phyloP scores from a whole-genome alignment of 441 rosid genomes.

The Adansonia grandidieri region DNA sequence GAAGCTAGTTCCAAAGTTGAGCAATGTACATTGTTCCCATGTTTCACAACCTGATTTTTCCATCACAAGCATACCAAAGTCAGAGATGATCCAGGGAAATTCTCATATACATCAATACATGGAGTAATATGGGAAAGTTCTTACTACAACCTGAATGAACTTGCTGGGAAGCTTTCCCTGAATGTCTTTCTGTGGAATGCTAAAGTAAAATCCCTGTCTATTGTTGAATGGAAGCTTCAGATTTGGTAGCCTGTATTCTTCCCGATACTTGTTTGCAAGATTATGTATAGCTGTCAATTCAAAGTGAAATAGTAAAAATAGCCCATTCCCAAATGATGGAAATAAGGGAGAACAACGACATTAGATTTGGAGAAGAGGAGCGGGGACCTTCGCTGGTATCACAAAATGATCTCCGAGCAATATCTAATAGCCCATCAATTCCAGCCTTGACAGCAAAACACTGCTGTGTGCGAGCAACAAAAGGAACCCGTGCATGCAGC shows the following conservation, averaged over 20 bases:
- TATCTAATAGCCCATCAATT: slow-evolving; percentile 92
- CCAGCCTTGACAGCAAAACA: slow-evolving; percentile 98
- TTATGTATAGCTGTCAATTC: slow-evolving; percentile 79
- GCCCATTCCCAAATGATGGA: slow-evolving; percentile 27
- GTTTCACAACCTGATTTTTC: slow-evolving; percentile 72
- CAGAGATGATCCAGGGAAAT: slow-evolving; percentile 35
- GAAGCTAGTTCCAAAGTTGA: slow-evolving; percentile 96
- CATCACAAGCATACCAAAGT: slow-evolving; percentile 32
- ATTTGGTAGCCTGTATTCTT: slow-evolving; percentile 86
- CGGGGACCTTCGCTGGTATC: slow-evolving; percentile 91
- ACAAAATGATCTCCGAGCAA: slow-evolving; percentile 94
- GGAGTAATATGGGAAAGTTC: slow-evolving; percentile 26
- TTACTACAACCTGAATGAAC: slow-evolving; percentile 79
- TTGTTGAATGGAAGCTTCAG: slow-evolving; percentile 94
- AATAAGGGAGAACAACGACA: not conserved
- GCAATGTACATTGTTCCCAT: slow-evolving; percentile 93
- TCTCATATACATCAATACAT: slow-evolving; percentile 9
- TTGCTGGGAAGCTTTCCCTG: slow-evolving; percentile 91
- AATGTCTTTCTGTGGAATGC: slow-evolving; percentile 86
- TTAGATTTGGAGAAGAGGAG: slow-evolving; percentile 2
- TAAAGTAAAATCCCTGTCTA: slow-evolving; percentile 94
- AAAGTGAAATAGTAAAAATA: slow-evolving; percentile 22
- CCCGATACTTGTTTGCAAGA: slow-evolving; percentile 89
- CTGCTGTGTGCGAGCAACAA: slow-evolving; percentile 97
- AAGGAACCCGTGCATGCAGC: slow-evolving; percentile 95